Evolutionary conservation across 495 filamentous ascomycete genomes (phyloP).

Genomic region (Choiromyces venosus): DNA sequence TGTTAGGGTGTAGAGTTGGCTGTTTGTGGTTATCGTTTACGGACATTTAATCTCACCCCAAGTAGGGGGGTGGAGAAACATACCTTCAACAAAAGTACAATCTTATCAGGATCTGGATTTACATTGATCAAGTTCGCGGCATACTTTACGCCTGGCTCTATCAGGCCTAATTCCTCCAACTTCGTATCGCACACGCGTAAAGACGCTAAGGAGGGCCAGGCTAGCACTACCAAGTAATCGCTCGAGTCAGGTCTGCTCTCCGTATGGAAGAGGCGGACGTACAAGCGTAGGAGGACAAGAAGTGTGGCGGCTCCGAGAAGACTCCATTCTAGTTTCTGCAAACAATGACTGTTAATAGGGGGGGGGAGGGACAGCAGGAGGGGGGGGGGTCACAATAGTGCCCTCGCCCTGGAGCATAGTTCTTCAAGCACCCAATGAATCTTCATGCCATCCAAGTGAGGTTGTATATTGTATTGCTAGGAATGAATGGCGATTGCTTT

Average conservation of each 20-base stretch:
- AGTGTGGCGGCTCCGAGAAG: slow-evolving; percentile 20
- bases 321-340: slow-evolving; percentile 18
- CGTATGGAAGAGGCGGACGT: slow-evolving; percentile 14
- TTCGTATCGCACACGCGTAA: slow-evolving; percentile 19
- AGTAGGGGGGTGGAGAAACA: background rate
- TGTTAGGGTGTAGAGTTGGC: no score
- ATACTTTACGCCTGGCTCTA: background rate
- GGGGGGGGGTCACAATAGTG: slow-evolving; percentile 26
- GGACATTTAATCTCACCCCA: no score
- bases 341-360: background rate
- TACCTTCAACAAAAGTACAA: slow-evolving; percentile 26
- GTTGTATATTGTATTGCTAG: no score
- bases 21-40: no score
- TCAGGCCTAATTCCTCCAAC: slow-evolving; percentile 12
- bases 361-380: background rate
- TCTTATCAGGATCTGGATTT: slow-evolving; percentile 19
- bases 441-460: no score
- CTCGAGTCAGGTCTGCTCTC: slow-evolving; percentile 16
- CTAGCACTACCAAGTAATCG: slow-evolving; percentile 25
- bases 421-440: no score
- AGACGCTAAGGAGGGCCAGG: slow-evolving; percentile 25
- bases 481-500: no score
- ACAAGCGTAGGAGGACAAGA: slow-evolving; percentile 30
- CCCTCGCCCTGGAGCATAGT: slow-evolving; percentile 30
- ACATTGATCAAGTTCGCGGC: slow-evolving; percentile 6